Base-by-base conservation (phyloP, 2,329 filamentous ascomycete species). In the Trichophyton mentagrophytes region DNA sequence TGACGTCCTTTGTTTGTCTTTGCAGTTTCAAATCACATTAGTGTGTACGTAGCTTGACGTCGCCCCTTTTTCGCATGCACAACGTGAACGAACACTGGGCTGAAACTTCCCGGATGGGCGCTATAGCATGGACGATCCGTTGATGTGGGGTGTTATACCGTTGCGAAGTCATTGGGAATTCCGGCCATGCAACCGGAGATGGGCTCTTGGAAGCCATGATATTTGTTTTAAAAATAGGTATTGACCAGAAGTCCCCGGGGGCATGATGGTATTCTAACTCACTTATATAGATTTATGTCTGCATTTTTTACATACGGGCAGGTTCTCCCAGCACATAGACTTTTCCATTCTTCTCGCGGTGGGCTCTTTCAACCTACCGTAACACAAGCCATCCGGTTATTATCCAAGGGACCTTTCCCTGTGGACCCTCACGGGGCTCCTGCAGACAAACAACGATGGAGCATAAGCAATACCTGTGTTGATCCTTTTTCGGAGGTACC, bases 171-270 rank as follows among this genome's bases (percentile, higher is more conserved):
- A 83, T 65, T 84, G 88, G 68, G 83, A 85, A 62, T 83, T 88
- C 20, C 79, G 81, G 61, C 70, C 69, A 6, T 74, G 70, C 67
- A 93, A 91, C 70, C 80, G 90, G 69, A 84, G 93, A 71, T 97
- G 91, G 90, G 85, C 86, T 8, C 81, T 99, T 60, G 93, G 89
- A 25, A 95, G 90, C 68, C 89, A 96, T 72, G 93, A 99, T 73
- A 91, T 99, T 63, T 96, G 91, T 76, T 99, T 95, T 73, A 86
- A 86, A 68, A 92, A 89, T 70, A 86, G 84, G 89, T 93, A 76
- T 17, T 36, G 25, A 36, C 22, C 42, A 25, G 56, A 56, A 9
- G 30, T 27, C 55, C 42, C 30, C 7, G 2, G 6, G 30, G 25
- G 3, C 17, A 36, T 30, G 27, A 27, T 25, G n/a, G 25, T n/a